A percentile compares a stretch with the other conserved stretches of the same genome.
Evolutionary conservation across 2,329 filamentous ascomycete genomes (phyloP).

Genomic region (Paraphoma sp.): DNA sequence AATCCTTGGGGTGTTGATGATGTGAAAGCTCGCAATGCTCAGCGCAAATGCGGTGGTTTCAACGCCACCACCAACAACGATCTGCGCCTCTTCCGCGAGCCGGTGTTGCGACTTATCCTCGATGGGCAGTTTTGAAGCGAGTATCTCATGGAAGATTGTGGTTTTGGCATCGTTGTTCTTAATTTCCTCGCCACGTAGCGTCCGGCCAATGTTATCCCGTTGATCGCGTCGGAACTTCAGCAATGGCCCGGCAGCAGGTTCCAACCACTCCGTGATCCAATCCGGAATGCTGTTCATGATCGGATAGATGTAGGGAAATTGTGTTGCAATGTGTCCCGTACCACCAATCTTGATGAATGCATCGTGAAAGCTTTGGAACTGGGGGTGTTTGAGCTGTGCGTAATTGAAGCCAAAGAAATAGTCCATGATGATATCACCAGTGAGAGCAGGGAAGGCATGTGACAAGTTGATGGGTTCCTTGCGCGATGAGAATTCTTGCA

Average conservation of each 20-base stretch:
- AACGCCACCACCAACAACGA: slow-evolving; percentile 48
- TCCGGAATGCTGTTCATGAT: slow-evolving; percentile 44
- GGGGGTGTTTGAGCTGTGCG: slow-evolving; percentile 37
- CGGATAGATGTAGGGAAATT: slow-evolving; percentile 40
- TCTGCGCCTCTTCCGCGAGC: slow-evolving; percentile 48
- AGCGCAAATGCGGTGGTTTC: slow-evolving; percentile 47
- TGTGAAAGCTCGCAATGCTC: slow-evolving; percentile 38
- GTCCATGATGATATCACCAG: slow-evolving; percentile 56
- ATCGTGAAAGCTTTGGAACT: slow-evolving; percentile 45
- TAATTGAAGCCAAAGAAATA: slow-evolving; percentile 50
- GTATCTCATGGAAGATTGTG: slow-evolving; percentile 46
- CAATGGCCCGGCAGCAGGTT: slow-evolving; percentile 39
- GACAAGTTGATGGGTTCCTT: slow-evolving; percentile 40
- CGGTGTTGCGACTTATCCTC: slow-evolving; percentile 47
- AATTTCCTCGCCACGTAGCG: slow-evolving; percentile 33
- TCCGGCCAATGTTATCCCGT: slow-evolving; percentile 23
- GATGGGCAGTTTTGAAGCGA: slow-evolving; percentile 34
- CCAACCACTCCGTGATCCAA: slow-evolving; percentile 34
- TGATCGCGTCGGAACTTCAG: slow-evolving; percentile 35
- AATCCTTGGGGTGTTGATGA: slow-evolving; percentile 39
- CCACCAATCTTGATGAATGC: slow-evolving; percentile 41
- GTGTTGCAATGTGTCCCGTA: slow-evolving; percentile 40
- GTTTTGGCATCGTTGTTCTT: slow-evolving; percentile 41
- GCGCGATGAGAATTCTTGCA: slow-evolving; percentile 37
- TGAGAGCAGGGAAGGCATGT: slow-evolving; percentile 49